These are phyloP conservation scores for Beauveria pseudobassiana DNA, from an alignment of 2,329 filamentous ascomycete species.

Conservation along the genomic window DNA sequence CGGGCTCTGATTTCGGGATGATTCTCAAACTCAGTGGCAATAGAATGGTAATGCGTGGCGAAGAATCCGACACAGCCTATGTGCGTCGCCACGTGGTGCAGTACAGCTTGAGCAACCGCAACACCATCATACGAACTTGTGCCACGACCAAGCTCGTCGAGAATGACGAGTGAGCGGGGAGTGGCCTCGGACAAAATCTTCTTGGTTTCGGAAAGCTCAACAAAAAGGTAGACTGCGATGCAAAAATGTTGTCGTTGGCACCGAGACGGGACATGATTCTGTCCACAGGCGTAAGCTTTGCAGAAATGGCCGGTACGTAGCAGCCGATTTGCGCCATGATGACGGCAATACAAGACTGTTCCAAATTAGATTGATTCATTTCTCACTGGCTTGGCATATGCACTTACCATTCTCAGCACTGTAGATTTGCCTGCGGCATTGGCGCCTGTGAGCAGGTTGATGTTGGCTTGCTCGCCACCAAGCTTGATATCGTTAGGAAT, in stretches of 20 bases:
- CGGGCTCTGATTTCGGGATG: slow-evolving; percentile 83
- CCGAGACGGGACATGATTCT: slow-evolving; percentile 98
- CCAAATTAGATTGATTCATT: slow-evolving; percentile 18
- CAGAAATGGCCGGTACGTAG: slow-evolving; percentile 76
- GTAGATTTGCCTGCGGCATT: slow-evolving; percentile 98
- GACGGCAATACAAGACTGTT: slow-evolving; percentile 81
- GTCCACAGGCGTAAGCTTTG: slow-evolving; percentile 81
- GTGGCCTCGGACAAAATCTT: slow-evolving; percentile 95
- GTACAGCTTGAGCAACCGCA: slow-evolving; percentile 88
- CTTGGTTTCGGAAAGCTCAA: slow-evolving; percentile 94
- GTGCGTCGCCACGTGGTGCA: slow-evolving; percentile 92
- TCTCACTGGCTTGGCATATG: not conserved
- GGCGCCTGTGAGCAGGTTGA: slow-evolving; percentile 87
- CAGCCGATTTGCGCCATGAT: slow-evolving; percentile 98
- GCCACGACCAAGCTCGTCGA: slow-evolving; percentile 91
- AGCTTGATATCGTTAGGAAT: slow-evolving; percentile 92
- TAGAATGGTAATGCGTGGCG: slow-evolving; percentile 92
- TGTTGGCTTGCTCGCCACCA: slow-evolving; percentile 72
- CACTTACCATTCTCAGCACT: slow-evolving; percentile 78
- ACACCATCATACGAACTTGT: slow-evolving; percentile 95
- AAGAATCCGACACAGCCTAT: slow-evolving; percentile 95
- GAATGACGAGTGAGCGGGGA: slow-evolving; percentile 86
- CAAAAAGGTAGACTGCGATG: slow-evolving; percentile 97
- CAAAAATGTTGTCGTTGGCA: slow-evolving; percentile 98
- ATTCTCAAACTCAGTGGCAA: slow-evolving; percentile 80